Evolutionary conservation across 2,329 filamentous ascomycete species (phyloP), one percentile per base, ranked within the genome.

Genomic region (Aspergillus hortae): DNA sequence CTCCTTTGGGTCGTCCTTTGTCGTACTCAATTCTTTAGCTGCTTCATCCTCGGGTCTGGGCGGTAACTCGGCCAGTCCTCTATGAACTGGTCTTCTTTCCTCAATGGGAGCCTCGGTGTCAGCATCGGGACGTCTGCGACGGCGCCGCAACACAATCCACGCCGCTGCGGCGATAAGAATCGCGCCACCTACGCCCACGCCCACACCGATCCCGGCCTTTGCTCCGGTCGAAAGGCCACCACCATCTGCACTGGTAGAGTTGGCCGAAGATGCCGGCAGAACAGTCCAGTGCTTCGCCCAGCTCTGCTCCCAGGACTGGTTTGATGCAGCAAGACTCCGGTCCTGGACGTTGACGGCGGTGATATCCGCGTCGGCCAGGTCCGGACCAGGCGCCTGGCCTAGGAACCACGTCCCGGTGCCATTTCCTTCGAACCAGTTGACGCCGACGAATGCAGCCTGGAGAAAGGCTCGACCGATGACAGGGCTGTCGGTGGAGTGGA

Each of bases 401-500:
- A 64, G 45, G 23, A 55, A 62, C 56, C 58, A 60, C 1, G 42
- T 51, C 4, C 57, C 56, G 3, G 40, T 38, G 30, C 53, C 52
- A 9, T 51, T 46, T 0, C 54, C 53, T 10, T 58, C 41, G 15
- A 51, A 47, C 55, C 56, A 65, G 23, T 65, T 61, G 10, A 53
- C 52, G 6, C 57, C 59, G 2, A 64, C 32, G 23, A 65, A 63
- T 15, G 62, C 62, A 2, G 62, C 56, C 46, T 65, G 62, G 0
- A 65, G 47, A 32, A 65, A 63, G 0, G 62, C 56, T 10, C 62
- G 57, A n/a, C 61, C 61, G n/a, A 65, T 53, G 4, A 53, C 50
- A 1, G 49, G 52, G 11, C 45, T 54, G 14, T 48, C 48, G 9
- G 47, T 52, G 2, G 50, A 48, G 21, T 44, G 42, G 15, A 54